phyloP scores from a whole-genome alignment of 2,329 filamentous ascomycete genomes.

The Aspergillus intermedius region DNA sequence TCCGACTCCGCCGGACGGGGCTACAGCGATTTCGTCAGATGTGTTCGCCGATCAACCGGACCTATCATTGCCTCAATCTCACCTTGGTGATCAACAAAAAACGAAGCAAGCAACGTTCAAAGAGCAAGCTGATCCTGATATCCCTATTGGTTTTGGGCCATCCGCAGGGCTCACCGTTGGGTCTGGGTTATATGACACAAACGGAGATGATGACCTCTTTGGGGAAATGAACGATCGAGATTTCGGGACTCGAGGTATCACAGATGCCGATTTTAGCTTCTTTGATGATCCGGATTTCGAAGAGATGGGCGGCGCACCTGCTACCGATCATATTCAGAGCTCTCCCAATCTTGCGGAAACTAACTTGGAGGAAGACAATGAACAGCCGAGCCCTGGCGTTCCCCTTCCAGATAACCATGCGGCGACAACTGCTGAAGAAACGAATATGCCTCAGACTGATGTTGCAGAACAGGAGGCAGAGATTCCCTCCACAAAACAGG shows the following conservation, averaged over 20 bases:
- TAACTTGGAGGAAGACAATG: conserved; percentile 8
- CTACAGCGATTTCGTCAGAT: conserved; percentile 28
- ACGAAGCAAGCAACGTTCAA: conserved; percentile 6
- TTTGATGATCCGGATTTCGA: conserved; percentile 51
- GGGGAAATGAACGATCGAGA: conserved; percentile 50
- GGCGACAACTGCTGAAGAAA: not conserved
- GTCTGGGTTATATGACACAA: conserved; percentile 36
- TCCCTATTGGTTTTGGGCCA: conserved; percentile 19
- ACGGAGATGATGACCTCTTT: conserved; percentile 51
- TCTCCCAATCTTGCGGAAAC: conserved; percentile 7
- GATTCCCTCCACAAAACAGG: conserved; percentile 4
- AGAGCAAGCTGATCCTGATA: conserved; percentile 11
- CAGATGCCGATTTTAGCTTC: conserved; percentile 59
- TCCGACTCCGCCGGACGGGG: conserved; percentile 49
- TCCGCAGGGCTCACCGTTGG: conserved; percentile 26
- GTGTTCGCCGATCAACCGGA: conserved; percentile 25
- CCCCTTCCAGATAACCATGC: not conserved
- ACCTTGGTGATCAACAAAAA: conserved; percentile 10
- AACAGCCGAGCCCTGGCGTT: conserved; percentile 4
- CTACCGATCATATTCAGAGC: conserved; percentile 9
- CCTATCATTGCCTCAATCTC: conserved; percentile 12
- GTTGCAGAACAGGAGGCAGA: conserved; percentile 1
- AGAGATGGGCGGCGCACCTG: conserved; percentile 12
- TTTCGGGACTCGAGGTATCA: conserved; percentile 51
- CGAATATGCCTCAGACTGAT: conserved; percentile 1